These are phyloP conservation scores for Iris macrosiphon DNA, from an alignment of 106 monocot genomes.

Conservation along the genomic window DNA sequence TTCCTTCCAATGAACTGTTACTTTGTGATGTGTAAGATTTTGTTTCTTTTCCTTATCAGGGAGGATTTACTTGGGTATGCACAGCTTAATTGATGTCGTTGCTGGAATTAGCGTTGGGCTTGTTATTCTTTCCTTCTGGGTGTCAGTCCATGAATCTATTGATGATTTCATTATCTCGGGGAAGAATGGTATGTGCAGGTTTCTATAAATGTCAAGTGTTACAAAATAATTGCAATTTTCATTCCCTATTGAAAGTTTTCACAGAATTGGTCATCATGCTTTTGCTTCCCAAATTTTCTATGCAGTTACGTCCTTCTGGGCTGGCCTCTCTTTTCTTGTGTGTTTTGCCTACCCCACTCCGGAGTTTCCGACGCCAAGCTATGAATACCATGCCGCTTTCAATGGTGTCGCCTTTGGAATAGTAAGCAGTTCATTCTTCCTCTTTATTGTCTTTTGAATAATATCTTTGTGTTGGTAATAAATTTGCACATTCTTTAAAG, in stretches of 20 bases:
- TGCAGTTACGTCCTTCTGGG: conserved; percentile 71
- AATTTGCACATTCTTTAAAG: too few species aligned
- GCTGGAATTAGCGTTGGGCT: conserved; percentile 60
- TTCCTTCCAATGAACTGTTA: not conserved
- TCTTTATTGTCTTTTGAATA: not conserved
- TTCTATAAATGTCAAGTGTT: not conserved
- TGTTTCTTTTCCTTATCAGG: conserved; percentile 26
- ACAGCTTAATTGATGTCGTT: conserved; percentile 72
- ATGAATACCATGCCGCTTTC: conserved; percentile 79
- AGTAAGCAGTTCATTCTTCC: conserved; percentile 47
- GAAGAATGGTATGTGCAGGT: conserved; percentile 47
- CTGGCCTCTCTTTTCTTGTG: conserved; percentile 52
- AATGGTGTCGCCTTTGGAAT: conserved; percentile 88
- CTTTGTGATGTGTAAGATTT: not conserved
- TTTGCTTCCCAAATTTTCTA: not conserved
- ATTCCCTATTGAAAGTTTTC: not conserved
- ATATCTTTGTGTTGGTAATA: too few species aligned
- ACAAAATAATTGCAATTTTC: not conserved
- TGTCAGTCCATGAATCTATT: conserved; percentile 30
- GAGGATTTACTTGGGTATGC: conserved; percentile 89
- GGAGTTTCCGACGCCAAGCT: conserved; percentile 86
- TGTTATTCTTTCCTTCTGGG: conserved; percentile 59
- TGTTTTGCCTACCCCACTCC: conserved; percentile 90
- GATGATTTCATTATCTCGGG: conserved; percentile 69
- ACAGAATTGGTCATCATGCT: not conserved